Conservation (phyloP, 2,329 filamentous ascomycete species). For the Fusarium nodosum region DNA sequence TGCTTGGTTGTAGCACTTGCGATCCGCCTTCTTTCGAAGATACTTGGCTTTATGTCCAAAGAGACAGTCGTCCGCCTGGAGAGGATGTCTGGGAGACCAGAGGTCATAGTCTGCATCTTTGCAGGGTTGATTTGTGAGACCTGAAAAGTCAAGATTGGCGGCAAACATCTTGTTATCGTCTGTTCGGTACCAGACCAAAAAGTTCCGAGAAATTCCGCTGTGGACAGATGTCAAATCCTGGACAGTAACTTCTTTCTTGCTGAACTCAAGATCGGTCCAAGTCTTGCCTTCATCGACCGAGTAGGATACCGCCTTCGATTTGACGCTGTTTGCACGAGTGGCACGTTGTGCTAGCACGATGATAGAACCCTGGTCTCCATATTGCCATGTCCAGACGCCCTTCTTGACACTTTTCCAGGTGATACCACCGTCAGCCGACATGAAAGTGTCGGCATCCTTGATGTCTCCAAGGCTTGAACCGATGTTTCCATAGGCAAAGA, state of each 20-base stretch:
- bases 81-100: conserved; percentile 89
- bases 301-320: conserved; percentile 79
- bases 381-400: conserved; percentile 92
- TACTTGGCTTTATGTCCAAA: conserved; percentile 94
- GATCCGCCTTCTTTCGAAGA: conserved; percentile 86
- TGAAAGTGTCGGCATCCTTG: conserved; percentile 87
- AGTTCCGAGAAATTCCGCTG: conserved; percentile 90
- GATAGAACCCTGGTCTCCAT: conserved; percentile 93
- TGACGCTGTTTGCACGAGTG: conserved; percentile 74
- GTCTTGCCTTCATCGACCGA: conserved; percentile 83
- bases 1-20: conserved; percentile 84
- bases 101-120: conserved; percentile 79
- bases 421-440: conserved; percentile 91
- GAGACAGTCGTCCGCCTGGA: conserved; percentile 82
- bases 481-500: conserved; percentile 94
- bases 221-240: conserved; percentile 88
- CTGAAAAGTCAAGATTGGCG: conserved; percentile 90
- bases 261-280: conserved; percentile 84
- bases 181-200: conserved; percentile 85
- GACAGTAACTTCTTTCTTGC: conserved; percentile 77
- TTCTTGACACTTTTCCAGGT: conserved; percentile 89
- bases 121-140: conserved; percentile 81
- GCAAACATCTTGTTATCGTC: conserved; percentile 73
- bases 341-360: conserved; percentile 86
- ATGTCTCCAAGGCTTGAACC: conserved; percentile 75